Conservation (phyloP, 108 stramenopile genomes). For the Skeletonema tropicum region DNA sequence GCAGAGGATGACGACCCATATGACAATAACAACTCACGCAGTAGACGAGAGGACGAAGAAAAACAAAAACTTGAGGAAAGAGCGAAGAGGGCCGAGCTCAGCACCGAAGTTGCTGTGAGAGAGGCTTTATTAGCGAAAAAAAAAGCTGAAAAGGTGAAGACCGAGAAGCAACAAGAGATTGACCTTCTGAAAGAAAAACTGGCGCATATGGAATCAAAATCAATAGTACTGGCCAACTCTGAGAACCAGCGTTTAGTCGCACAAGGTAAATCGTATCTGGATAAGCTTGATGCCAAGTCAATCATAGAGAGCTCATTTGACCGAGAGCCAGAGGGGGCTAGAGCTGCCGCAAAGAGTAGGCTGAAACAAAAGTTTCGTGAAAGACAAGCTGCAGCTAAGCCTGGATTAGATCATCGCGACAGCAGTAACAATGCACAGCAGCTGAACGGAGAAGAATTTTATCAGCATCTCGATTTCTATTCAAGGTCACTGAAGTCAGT, state of each 20-base stretch:
- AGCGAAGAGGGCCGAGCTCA: slow-evolving; percentile 74
- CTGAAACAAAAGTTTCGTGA: slow-evolving; percentile 78
- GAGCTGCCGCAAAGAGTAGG: slow-evolving; percentile 29
- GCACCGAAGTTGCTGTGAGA: slow-evolving; percentile 77
- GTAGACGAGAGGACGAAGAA: slow-evolving; percentile 42
- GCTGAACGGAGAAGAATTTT: slow-evolving; percentile 73
- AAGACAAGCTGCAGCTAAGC: slow-evolving; percentile 21
- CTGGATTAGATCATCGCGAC: slow-evolving; percentile 2
- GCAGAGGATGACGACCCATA: slow-evolving; percentile 22
- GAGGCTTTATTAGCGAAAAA: slow-evolving; percentile 69
- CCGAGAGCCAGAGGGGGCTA: slow-evolving; percentile 21
- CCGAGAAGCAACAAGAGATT: slow-evolving; percentile 75
- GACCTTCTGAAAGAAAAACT: slow-evolving; percentile 56
- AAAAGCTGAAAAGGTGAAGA: slow-evolving; percentile 51
- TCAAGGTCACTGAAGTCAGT: slow-evolving; percentile 73
- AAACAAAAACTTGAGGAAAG: slow-evolving; percentile 55
- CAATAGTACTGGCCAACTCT: slow-evolving; percentile 35
- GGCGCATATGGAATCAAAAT: slow-evolving; percentile 48
- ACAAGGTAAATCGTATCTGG: slow-evolving; percentile 32
- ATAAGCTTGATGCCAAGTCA: slow-evolving; percentile 51
- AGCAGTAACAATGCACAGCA: not conserved
- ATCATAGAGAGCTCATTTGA: slow-evolving; percentile 47
- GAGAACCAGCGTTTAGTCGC: slow-evolving; percentile 28
- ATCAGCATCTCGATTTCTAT: slow-evolving; percentile 76
- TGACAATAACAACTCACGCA: slow-evolving; percentile 18